These are phyloP conservation scores for Geranomyces michiganensis DNA, from an alignment of 192 early-diverging fungal species.

Conservation along the genomic window DNA sequence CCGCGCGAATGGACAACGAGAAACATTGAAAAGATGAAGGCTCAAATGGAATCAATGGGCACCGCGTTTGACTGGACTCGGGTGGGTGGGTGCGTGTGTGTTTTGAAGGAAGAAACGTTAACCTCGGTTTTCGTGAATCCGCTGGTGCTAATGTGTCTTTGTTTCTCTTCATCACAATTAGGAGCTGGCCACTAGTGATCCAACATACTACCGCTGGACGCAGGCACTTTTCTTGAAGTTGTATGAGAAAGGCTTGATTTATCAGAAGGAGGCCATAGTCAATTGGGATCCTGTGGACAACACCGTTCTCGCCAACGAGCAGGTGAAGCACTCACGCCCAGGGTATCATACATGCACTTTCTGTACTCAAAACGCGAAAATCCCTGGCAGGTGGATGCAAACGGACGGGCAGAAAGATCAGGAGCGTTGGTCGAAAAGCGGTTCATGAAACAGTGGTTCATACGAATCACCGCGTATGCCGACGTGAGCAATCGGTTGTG, in stretches of 20 bases:
- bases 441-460: constrained; percentile 91
- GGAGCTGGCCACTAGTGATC: constrained; percentile 85
- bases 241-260: constrained; percentile 75
- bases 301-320: constrained; percentile 96
- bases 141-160: no score
- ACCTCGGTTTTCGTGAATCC: no score
- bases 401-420: constrained; percentile 87
- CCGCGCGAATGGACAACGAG: constrained; percentile 80
- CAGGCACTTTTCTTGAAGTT: constrained; percentile 85
- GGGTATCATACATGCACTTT: neutral
- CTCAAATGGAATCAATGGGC: constrained; percentile 72
- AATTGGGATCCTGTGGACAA: constrained; percentile 98
- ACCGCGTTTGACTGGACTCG: constrained; percentile 90
- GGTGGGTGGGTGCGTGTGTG: constrained; percentile 45
- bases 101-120: no score
- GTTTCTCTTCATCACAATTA: no score
- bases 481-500: constrained; percentile 53
- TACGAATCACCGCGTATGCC: constrained; percentile 82
- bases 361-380: neutral
- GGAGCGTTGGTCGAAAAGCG: constrained; percentile 88
- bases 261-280: constrained; percentile 86
- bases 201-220: constrained; percentile 93
- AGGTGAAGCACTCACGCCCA: constrained; percentile 47
- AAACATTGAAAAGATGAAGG: constrained; percentile 86
- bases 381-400: constrained; percentile 68